Conservation (phyloP, 306 rosid genomes). For the Spatholobus suberectus region DNA sequence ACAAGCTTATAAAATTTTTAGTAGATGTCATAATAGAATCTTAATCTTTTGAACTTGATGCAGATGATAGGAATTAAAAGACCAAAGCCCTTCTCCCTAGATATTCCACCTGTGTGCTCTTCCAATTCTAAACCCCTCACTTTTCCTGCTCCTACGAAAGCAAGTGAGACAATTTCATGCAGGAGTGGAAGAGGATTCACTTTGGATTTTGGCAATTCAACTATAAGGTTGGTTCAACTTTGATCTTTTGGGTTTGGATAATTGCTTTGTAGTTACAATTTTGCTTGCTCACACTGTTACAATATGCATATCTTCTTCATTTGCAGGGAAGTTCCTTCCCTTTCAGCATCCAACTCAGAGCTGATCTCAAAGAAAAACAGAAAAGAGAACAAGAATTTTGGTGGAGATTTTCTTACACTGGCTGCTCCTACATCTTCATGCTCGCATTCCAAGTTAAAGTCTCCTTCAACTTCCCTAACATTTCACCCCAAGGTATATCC, state of each 20-base stretch:
- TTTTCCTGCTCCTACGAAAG: neutral
- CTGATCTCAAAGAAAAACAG: neutral
- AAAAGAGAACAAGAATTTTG: neutral
- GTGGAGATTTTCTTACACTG: neutral
- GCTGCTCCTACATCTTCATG: neutral
- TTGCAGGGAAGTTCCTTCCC: neutral
- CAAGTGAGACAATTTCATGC: neutral
- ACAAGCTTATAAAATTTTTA: neutral
- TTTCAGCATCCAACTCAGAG: neutral
- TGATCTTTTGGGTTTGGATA: neutral
- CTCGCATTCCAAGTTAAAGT: neutral
- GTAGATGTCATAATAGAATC: neutral
- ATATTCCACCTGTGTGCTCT: neutral
- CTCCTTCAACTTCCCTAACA: neutral
- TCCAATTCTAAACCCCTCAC: neutral
- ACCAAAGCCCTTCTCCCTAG: neutral
- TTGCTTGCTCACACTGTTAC: neutral
- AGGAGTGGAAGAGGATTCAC: neutral
- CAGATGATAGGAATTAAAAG: conserved; percentile 5
- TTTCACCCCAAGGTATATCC: neutral
- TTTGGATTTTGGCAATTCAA: conserved; percentile 9
- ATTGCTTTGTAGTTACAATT: neutral
- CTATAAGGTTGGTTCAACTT: conserved; percentile 1
- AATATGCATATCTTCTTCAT: neutral
- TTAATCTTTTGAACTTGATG: neutral